phyloP scores from a whole-genome alignment of 129 eudicot species.

The Glebionis coronaria region DNA sequence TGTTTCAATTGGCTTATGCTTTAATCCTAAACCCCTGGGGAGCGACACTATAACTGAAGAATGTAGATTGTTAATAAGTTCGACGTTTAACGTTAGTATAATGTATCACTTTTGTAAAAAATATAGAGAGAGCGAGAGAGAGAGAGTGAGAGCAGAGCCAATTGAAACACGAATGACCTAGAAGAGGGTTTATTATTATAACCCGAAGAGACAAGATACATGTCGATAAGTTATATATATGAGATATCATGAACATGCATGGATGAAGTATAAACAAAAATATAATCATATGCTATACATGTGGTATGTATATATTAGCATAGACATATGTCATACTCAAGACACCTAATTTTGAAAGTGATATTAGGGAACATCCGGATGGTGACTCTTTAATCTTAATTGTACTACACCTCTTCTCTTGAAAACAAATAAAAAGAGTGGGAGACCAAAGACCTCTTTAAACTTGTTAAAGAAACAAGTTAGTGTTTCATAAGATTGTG shows the following conservation, averaged over 20 bases:
- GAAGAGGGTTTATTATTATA: no score
- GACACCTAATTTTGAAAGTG: slow-evolving; percentile 35
- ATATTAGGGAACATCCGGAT: slow-evolving; percentile 26
- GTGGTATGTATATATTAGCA: neutral
- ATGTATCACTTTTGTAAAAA: no score
- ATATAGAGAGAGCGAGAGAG: no score
- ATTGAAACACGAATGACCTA: no score
- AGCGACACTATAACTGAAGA: no score
- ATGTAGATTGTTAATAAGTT: no score
- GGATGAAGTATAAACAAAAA: neutral
- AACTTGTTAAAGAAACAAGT: slow-evolving; percentile 24
- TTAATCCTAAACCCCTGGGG: no score
- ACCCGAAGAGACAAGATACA: no score
- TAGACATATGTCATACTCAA: slow-evolving; percentile 21
- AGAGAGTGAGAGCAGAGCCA: no score
- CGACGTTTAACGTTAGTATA: no score
- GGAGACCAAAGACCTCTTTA: slow-evolving; percentile 29
- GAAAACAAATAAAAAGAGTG: slow-evolving; percentile 7
- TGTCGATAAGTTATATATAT: no score
- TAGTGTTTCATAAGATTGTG: slow-evolving; percentile 29
- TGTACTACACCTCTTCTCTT: slow-evolving; percentile 5
- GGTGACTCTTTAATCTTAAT: slow-evolving; percentile 23
- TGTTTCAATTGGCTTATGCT: no score
- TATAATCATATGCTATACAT: slow-evolving; percentile 1
- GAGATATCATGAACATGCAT: neutral